Percentiles rank a stretch among this genome's conserved stretches.
Evolutionary conservation across 495 filamentous ascomycete genomes (phyloP).

Genomic region (Podospora pseudopauciseta): DNA sequence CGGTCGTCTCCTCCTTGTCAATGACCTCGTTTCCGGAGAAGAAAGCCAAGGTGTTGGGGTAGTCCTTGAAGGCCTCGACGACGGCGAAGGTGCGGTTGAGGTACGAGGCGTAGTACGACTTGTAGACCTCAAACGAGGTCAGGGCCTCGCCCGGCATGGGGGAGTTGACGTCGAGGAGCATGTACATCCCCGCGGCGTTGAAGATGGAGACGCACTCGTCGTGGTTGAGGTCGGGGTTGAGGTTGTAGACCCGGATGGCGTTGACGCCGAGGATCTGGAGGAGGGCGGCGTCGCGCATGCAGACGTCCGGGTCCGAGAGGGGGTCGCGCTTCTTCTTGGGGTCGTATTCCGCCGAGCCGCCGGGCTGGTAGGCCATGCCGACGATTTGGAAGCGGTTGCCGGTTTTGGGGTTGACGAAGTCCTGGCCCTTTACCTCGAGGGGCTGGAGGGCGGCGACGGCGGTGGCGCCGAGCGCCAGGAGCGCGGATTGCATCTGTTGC

Average conservation of each 20-base stretch:
- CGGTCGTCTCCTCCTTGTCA: conserved; percentile 58
- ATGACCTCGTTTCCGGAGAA: conserved; percentile 95
- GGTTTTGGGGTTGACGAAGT: conserved; percentile 79
- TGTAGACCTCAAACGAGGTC: conserved; percentile 63
- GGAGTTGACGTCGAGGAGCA: conserved; percentile 84
- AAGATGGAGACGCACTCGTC: conserved; percentile 88
- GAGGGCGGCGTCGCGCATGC: conserved; percentile 85
- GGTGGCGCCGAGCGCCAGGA: conserved; percentile 47
- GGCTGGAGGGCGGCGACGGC: conserved; percentile 65
- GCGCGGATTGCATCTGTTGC: conserved; percentile 37
- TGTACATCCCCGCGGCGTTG: conserved; percentile 64
- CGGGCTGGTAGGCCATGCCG: conserved; percentile 92
- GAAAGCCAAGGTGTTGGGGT: conserved; percentile 87
- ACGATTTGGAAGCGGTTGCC: conserved; percentile 83
- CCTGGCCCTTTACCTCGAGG: conserved; percentile 67
- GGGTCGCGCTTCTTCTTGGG: conserved; percentile 60
- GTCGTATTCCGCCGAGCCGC: conserved; percentile 77
- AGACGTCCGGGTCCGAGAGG: conserved; percentile 67
- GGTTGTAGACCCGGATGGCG: conserved; percentile 90
- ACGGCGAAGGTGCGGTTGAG: conserved; percentile 81
- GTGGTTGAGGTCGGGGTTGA: conserved; percentile 79
- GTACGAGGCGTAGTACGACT: conserved; percentile 71
- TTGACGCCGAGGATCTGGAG: conserved; percentile 84
- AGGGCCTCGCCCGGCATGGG: conserved; percentile 75
- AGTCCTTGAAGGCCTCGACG: conserved; percentile 91